Evolutionary conservation across 78 protist species (phyloP).

Genomic region (Creolimax fragrantissima): DNA sequence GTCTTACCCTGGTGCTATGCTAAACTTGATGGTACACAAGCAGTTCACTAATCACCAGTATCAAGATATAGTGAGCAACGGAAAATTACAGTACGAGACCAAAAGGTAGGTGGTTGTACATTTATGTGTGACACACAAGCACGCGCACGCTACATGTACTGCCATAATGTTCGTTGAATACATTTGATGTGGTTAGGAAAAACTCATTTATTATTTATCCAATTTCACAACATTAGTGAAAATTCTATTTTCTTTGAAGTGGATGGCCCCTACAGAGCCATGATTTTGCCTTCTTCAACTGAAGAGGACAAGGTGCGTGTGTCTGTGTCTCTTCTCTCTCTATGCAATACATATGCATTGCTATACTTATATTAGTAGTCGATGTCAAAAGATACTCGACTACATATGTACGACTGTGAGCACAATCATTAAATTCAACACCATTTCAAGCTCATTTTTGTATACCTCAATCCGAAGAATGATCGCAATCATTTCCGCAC

Average conservation of each 20-base stretch:
- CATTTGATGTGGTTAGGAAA: not conserved
- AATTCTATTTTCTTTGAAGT: slow-evolving; percentile 93
- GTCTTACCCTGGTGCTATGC: slow-evolving; percentile 82
- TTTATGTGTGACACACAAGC: too few species aligned
- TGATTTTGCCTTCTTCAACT: slow-evolving; percentile 93
- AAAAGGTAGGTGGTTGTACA: not conserved
- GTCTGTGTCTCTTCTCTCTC: not conserved
- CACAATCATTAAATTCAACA: too few species aligned
- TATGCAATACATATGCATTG: too few species aligned
- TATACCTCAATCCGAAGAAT: too few species aligned
- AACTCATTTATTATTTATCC: not conserved
- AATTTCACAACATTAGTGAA: too few species aligned
- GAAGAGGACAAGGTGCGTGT: slow-evolving; percentile 77
- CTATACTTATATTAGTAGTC: too few species aligned
- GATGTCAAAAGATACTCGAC: not conserved
- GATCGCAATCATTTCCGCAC: too few species aligned
- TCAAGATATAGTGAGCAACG: slow-evolving; percentile 43
- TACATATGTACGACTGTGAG: too few species aligned
- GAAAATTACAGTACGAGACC: not conserved
- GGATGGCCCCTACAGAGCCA: slow-evolving; percentile 98
- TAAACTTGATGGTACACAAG: slow-evolving; percentile 74
- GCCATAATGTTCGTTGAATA: too few species aligned
- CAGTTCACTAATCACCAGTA: slow-evolving; percentile 90
- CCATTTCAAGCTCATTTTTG: too few species aligned
- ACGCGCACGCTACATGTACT: too few species aligned